Evolutionary conservation across 2,329 filamentous ascomycete species (phyloP), one percentile per base, ranked within the genome.

Genomic region (Talaromyces sp.): DNA sequence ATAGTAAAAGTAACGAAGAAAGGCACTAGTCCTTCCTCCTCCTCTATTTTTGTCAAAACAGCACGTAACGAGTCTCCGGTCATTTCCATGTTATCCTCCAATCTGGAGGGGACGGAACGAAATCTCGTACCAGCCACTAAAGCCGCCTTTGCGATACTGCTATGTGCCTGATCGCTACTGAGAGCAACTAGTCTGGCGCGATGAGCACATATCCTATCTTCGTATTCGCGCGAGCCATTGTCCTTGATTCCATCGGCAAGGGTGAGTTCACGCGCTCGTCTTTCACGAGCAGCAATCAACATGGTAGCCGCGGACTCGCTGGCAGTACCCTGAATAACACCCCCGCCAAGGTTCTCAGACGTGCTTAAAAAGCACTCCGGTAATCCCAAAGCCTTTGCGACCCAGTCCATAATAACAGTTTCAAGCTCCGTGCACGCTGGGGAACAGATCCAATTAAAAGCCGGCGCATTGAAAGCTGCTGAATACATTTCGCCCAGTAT

Each of bases 371-470:
- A 98, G 69, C 85, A 89, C 11, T 84, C 78, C 0, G 94, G 93
- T 27, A 98, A 81, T 1, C 81, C 87, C 13, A 97, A 78, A 9
- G 92, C 84, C 75, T 90, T 87, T 16, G 90, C 92, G 3, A 97
- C 81, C 93, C 94, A 98, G 78, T 98, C 94, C 76, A 97, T 84
- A 50, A 97, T 90, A 27, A 97, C 85, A 0, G 93, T 97, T 82
- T 98, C 94, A 57, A 98, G 85, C 80, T 98, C 94, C 0, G 94
- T 98, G 19, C 95, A 89, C 7, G 91, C 93, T 0, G 94, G 94
- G 6, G 89, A 93, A 79, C 94, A 97, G 68, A 97, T 88, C 94
- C 94, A 98, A 79, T 98, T 98, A 83, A 98, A 98, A 45, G 92
- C 92, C 1, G 94, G 92, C 16, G 91, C 91, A 13, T 88, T 95